Percentiles rank a stretch among this genome's conserved stretches.
Evolutionary conservation across 345 rosid genomes (phyloP).

Genomic region (Balakata baccata): DNA sequence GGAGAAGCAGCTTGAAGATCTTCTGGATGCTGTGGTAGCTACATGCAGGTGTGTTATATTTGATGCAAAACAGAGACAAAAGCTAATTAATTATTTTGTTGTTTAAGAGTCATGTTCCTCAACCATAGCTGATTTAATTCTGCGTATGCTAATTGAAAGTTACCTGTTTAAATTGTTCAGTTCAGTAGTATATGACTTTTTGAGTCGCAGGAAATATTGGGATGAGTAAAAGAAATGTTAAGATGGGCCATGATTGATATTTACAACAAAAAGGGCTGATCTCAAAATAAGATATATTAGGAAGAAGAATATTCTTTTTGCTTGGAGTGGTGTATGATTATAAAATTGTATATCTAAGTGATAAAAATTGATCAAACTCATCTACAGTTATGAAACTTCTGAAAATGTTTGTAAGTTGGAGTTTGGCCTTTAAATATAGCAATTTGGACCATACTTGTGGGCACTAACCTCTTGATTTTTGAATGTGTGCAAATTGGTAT

Average conservation of each 20-base stretch:
- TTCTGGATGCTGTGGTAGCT: conserved; percentile 39
- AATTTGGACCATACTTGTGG: background rate
- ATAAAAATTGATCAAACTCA: background rate
- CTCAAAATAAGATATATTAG: background rate
- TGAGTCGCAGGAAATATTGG: background rate
- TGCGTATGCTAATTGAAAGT: background rate
- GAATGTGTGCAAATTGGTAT: background rate
- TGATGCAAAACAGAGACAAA: background rate
- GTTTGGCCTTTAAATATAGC: background rate
- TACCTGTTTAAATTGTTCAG: background rate
- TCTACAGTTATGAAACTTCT: background rate
- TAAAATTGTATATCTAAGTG: background rate
- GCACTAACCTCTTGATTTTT: background rate
- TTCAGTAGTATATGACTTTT: background rate
- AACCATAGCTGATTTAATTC: no score
- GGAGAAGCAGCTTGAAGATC: conserved; percentile 50
- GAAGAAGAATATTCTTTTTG: background rate
- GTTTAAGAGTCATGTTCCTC: background rate
- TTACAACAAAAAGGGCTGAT: background rate
- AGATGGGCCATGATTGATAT: background rate
- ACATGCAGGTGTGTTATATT: conserved; percentile 22
- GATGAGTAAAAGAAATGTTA: background rate
- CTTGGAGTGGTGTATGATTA: background rate
- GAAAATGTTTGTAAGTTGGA: background rate
- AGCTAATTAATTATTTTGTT: background rate